Evolutionary conservation across 805 yeast genomes (phyloP).

Genomic region (Wickerhamiella domercqiae): DNA sequence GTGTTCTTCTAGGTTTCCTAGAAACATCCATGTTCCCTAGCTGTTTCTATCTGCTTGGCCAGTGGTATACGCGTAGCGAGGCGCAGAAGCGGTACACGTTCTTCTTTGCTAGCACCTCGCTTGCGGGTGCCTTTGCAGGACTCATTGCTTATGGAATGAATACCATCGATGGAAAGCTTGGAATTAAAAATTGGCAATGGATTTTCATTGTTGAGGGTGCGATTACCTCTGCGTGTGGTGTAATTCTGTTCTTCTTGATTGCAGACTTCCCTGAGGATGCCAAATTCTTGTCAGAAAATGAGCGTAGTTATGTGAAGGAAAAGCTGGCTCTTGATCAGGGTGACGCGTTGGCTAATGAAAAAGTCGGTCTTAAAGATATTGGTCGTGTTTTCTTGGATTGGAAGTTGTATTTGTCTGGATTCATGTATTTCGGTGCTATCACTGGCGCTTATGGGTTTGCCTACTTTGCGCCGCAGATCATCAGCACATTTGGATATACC

Average conservation of each 20-base stretch:
- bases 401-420: constrained; percentile 39
- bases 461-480: constrained; percentile 55
- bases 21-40: constrained; percentile 68
- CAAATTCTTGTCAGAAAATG: constrained; percentile 36
- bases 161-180: constrained; percentile 32
- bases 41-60: constrained; percentile 51
- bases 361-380: constrained; percentile 33
- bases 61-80: constrained; percentile 49
- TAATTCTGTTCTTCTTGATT: constrained; percentile 31
- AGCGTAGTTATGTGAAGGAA: constrained; percentile 38
- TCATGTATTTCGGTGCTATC: constrained; percentile 48
- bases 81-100: constrained; percentile 55
- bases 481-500: constrained; percentile 44
- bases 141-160: constrained; percentile 52
- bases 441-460: constrained; percentile 69
- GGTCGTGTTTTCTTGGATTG: constrained; percentile 41
- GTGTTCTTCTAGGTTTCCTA: constrained; percentile 50
- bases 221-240: constrained; percentile 24
- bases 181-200: constrained; percentile 38
- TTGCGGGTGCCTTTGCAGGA: constrained; percentile 71
- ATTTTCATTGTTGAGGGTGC: constrained; percentile 38
- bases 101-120: constrained; percentile 54
- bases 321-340: constrained; percentile 42
- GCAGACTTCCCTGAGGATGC: constrained; percentile 64
- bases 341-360: constrained; percentile 35